Base-by-base conservation (phyloP, 164 flowering plant genomes). In the grape (Vitis vinifera) region DNA sequence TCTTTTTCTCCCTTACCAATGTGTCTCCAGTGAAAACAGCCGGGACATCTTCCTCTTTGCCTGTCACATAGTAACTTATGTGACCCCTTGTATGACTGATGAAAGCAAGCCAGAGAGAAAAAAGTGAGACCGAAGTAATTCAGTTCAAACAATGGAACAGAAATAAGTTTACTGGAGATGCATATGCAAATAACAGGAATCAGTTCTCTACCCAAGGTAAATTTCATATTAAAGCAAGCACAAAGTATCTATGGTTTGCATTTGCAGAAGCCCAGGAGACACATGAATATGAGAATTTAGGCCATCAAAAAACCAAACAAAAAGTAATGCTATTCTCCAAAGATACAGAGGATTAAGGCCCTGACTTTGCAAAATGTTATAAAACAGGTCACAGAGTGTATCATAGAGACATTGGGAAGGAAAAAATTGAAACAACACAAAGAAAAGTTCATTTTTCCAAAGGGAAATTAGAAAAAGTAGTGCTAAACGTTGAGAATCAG, bases 11-110 rank as follows among this genome's bases (percentile, higher is more conserved):
- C 12, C 79, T 75, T 77, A 93, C 99, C 89, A 95, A 66, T 51
- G 99, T 95, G 78, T 95, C 99, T 53, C 99, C 99, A 6, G 98
- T 94, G 75, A 94, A 94, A 53, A 94, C 99, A 76, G 94, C 97
- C 10, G 94, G 97, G 53, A 76, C 81, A 12, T 86, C 93, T 65
- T 83, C 86, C 72, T 81, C 95, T 70, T 88, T 82, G 68, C 78
- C 83, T 15, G 94, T 88, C 49, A 89, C 84, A 69, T 87, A 93
- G 80, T 95, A 95, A 73, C 98, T 90, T 67, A 91, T 91, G 69
- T 95, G 98, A 68, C 98, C 99, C 68, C 83, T 88, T 55, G 98
- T 95, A 75, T 95, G 99, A 83, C 99, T 95, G 86, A 74, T 52
- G 51, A 60, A 56, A 81, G 61, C 37, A 80, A 30, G 55, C 27